phyloP scores from a whole-genome alignment of 1,284 basidiomycete genomes.

The Inonotus obliquus region DNA sequence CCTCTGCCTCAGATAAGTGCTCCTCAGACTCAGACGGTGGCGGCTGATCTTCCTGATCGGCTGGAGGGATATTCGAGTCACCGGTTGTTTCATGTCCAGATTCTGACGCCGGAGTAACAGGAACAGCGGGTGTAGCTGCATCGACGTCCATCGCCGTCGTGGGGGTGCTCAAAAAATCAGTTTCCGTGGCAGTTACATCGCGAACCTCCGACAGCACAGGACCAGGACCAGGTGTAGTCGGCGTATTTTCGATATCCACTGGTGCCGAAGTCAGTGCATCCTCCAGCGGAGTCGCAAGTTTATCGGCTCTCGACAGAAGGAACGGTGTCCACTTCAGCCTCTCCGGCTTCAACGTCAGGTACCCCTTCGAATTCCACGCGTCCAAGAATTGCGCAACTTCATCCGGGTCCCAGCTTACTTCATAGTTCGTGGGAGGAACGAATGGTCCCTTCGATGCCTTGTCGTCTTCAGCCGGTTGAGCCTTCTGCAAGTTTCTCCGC shows the following conservation, averaged over 20 bases:
- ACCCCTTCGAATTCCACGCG: constrained; percentile 78
- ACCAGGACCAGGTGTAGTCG: constrained; percentile 7
- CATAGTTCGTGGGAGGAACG: constrained; percentile 69
- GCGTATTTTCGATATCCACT: constrained; percentile 21
- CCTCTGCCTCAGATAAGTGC: constrained; percentile 2
- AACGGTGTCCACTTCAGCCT: constrained; percentile 96
- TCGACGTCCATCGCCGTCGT: background rate
- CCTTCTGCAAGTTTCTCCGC: constrained; percentile 56
- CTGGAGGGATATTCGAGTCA: background rate
- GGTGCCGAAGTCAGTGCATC: constrained; percentile 20
- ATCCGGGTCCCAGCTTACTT: constrained; percentile 71
- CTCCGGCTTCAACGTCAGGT: constrained; percentile 77
- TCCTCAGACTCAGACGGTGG: background rate
- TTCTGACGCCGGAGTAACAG: background rate
- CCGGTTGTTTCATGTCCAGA: background rate
- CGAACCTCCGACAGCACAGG: background rate
- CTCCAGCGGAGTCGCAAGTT: constrained; percentile 25
- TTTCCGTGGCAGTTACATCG: background rate
- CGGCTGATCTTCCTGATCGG: background rate
- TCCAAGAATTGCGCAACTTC: constrained; percentile 63
- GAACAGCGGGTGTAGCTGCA: background rate
- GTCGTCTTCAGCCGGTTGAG: constrained; percentile 48
- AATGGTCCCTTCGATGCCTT: constrained; percentile 41
- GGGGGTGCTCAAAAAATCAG: background rate
- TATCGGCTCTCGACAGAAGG: constrained; percentile 58